Evolutionary conservation across 2,329 filamentous ascomycete genomes (phyloP).

Genomic region (Aureobasidium subglaciale): DNA sequence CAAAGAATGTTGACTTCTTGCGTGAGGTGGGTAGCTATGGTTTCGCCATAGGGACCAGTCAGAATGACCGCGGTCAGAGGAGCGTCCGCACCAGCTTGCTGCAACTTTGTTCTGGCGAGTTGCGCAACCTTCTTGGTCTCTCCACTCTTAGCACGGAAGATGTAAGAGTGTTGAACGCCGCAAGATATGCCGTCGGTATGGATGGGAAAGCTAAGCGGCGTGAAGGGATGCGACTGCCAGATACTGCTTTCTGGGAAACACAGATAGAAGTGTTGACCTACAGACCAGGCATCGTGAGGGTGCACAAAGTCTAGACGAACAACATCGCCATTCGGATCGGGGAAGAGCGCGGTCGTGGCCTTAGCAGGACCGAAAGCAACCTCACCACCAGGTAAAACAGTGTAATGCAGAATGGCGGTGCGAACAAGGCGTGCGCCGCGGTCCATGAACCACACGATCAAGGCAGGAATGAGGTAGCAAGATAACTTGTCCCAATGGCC

Average conservation of each 20-base stretch:
- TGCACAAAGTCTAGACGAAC: constrained; percentile 61
- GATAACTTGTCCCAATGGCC: constrained; percentile 63
- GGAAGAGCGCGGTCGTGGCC: constrained; percentile 44
- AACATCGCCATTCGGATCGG: constrained; percentile 55
- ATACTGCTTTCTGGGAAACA: constrained; percentile 60
- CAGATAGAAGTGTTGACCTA: constrained; percentile 66
- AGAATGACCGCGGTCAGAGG: constrained; percentile 54
- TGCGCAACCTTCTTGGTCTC: constrained; percentile 52
- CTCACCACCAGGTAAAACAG: constrained; percentile 45
- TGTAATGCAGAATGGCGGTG: constrained; percentile 53
- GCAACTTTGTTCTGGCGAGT: constrained; percentile 30
- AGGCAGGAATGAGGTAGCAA: constrained; percentile 60
- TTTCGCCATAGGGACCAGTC: constrained; percentile 54
- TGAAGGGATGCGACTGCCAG: constrained; percentile 69
- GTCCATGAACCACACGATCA: constrained; percentile 60
- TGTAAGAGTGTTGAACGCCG: constrained; percentile 27
- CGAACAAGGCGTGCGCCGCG: constrained; percentile 52
- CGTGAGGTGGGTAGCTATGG: background rate
- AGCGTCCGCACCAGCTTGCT: constrained; percentile 41
- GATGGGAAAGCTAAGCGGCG: constrained; percentile 48
- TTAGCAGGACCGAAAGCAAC: constrained; percentile 52
- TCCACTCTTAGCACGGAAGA: constrained; percentile 37
- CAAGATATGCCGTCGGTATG: constrained; percentile 23
- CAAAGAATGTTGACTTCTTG: constrained; percentile 11
- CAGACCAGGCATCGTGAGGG: constrained; percentile 51